A percentile compares a stretch with the other conserved stretches of the same genome.
Conservation (phyloP, 495 filamentous ascomycete species). For the Penicillium macrosclerotiorum region DNA sequence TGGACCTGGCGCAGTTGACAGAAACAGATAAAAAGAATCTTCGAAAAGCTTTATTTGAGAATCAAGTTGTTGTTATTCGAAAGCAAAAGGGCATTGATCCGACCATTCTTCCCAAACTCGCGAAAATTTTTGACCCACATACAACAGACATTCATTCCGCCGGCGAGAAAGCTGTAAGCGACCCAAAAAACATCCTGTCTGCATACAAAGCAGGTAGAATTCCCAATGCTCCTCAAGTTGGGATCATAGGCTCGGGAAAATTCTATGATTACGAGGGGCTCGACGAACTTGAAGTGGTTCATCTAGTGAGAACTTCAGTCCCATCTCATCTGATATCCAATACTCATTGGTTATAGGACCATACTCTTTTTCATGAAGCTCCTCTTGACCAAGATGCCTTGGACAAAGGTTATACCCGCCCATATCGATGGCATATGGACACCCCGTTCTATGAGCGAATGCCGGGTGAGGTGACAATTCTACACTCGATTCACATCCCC, state of each 20-base stretch:
- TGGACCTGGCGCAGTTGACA: slow-evolving; percentile 4
- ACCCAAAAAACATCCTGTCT: slow-evolving; percentile 14
- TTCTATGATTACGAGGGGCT: slow-evolving; percentile 12
- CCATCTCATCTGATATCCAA: not conserved
- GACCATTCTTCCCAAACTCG: slow-evolving; percentile 8
- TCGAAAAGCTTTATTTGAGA: slow-evolving; percentile 9
- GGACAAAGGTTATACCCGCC: slow-evolving; percentile 6
- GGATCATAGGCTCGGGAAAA: slow-evolving; percentile 11
- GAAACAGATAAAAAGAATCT: slow-evolving; percentile 7
- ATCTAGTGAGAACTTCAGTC: not conserved
- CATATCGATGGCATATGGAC: slow-evolving; percentile 15
- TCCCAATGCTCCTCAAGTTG: slow-evolving; percentile 11
- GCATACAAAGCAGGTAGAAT: slow-evolving; percentile 16
- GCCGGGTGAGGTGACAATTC: slow-evolving; percentile 12
- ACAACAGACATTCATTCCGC: slow-evolving; percentile 13
- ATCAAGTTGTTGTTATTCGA: slow-evolving; percentile 11
- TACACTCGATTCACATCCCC: slow-evolving; percentile 11
- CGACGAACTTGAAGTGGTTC: slow-evolving; percentile 6
- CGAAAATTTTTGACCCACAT: slow-evolving; percentile 13
- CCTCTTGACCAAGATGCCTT: slow-evolving; percentile 2
- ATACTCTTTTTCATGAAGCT: slow-evolving; percentile 8
- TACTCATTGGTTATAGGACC: slow-evolving; percentile 1
- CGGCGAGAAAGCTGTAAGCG: slow-evolving; percentile 13
- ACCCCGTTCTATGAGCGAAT: slow-evolving; percentile 13
- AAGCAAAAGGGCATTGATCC: slow-evolving; percentile 14